Evolutionary conservation across 2,329 filamentous ascomycete species (phyloP).

Genomic region (Bipolaris gigantea): DNA sequence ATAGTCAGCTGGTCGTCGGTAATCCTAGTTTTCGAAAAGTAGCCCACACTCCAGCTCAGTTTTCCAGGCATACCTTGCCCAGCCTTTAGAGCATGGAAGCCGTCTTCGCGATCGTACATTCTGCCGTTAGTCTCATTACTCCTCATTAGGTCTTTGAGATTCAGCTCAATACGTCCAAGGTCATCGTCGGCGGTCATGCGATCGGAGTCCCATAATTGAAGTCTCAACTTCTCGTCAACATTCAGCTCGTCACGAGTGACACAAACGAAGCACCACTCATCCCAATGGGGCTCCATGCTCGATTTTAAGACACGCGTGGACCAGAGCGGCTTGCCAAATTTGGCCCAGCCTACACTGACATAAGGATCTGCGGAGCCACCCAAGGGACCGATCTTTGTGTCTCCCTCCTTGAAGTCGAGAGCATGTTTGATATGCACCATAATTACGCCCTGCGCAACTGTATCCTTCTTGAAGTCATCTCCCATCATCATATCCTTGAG

Average conservation of each 20-base stretch:
- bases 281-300: slow-evolving; percentile 70
- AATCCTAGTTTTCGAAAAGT: slow-evolving; percentile 68
- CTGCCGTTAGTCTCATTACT: slow-evolving; percentile 60
- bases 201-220: slow-evolving; percentile 78
- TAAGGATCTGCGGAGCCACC: slow-evolving; percentile 69
- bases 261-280: slow-evolving; percentile 70
- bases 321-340: slow-evolving; percentile 70
- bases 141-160: slow-evolving; percentile 66
- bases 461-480: slow-evolving; percentile 79
- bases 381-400: slow-evolving; percentile 63
- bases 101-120: slow-evolving; percentile 65
- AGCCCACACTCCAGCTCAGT: slow-evolving; percentile 70
- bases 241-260: slow-evolving; percentile 73
- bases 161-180: slow-evolving; percentile 70
- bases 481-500: slow-evolving; percentile 77
- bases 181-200: slow-evolving; percentile 73
- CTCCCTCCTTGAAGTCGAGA: slow-evolving; percentile 71
- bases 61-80: slow-evolving; percentile 71
- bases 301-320: slow-evolving; percentile 66
- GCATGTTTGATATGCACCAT: slow-evolving; percentile 68
- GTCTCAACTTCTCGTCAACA: slow-evolving; percentile 67
- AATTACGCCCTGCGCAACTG: slow-evolving; percentile 64
- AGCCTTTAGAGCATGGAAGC: slow-evolving; percentile 65
- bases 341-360: slow-evolving; percentile 73
- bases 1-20: slow-evolving; percentile 62